Evolutionary conservation across 2,329 filamentous ascomycete genomes (phyloP), one percentile per base, ranked within the genome.

Genomic region (Colletotrichum sp.): DNA sequence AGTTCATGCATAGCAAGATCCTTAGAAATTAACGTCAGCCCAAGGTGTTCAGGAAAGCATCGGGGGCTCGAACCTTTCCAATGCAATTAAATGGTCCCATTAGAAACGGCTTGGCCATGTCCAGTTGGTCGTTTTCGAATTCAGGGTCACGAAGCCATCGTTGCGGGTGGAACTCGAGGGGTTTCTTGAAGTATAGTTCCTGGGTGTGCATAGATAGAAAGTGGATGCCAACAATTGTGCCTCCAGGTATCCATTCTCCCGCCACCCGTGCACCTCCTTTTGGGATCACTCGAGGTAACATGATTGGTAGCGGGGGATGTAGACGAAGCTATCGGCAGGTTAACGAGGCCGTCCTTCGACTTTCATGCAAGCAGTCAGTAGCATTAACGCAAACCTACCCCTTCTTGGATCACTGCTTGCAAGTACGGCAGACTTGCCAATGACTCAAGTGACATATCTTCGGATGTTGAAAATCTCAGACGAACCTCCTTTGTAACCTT

Each of bases 161-260:
- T 89, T 90, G n/a, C 93, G 92, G 90, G 5, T 82, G 82, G 78
- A 86, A 91, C 0, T 79, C 79, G 18, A 61, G 55, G 32, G 67
- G 34, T 10, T 70, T 48, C 24, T 18, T 30, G 36, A 70, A 70
- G 4, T 70, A 67, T 32, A 58, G 28, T 32, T 67, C 48, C 28
- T 58, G 65, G 1, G 65, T 67, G 5, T 67, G 65, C 24, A 55
- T 67, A 36, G 65, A 67, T 10, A 67, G 12, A 57, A 34, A 67
- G 21, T 67, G 65, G 26, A 67, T 58, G 16, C 65, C 65, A 18
- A 67, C 65, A 34, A 58, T 30, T 16, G 65, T 67, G 48, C 30
- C 43, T 28, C n/a, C 48, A 10, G 65, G 48, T 15, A 67, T 58
- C 28, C 48, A 57, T n/a, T 67, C 48, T 18, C 65, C 65, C 30